Base-by-base conservation (phyloP, 441 rosid species). In the Gossypium lobatum region DNA sequence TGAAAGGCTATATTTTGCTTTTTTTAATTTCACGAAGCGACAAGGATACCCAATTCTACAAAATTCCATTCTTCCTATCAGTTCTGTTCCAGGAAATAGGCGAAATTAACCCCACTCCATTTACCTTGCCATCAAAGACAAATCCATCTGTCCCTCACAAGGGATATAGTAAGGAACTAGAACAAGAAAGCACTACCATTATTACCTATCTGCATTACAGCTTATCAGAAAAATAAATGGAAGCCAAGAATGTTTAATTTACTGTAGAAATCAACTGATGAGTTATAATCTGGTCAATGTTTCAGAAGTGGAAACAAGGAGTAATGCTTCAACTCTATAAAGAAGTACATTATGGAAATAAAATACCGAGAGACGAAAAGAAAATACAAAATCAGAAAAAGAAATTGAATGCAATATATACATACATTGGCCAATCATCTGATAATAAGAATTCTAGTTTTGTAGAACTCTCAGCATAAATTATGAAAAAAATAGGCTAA, bases 41-140 rank as follows among this genome's bases (percentile, higher is more conserved):
- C 3, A 2, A 69, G 28, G 6, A 69, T 18, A 16, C 28, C 59
- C 16, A 53, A 31, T 69, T 69, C 72, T 28, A 69, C 48, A 14
- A 68, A 52, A 68, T 52, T 45, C 21, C 61, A 28, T 18, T 69
- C 61, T 28, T 69, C 59, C 16, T 16, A 28, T 69, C 62, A 69
- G n/a, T 53, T 69, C 11, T 0, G 2, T 69, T 52, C 28, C 34
- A 53, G 28, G 60, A 69, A 16, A 69, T 69, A 53, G 17, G 46
- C 46, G 31, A 9, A 68, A 52, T 52, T 52, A 68, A 28, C 25
- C 61, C 7, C 64, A 67, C 26, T 68, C 16, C 18, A 50, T 68
- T 68, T 68, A 50, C 26, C 50, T 53, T 69, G 17, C 28, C 61
- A 69, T 69, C 59, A 67, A 67, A 67, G 3, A 48, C 31, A 26